Base-by-base conservation (phyloP, 148 eudicot genomes). In the Camellia granthamiana region DNA sequence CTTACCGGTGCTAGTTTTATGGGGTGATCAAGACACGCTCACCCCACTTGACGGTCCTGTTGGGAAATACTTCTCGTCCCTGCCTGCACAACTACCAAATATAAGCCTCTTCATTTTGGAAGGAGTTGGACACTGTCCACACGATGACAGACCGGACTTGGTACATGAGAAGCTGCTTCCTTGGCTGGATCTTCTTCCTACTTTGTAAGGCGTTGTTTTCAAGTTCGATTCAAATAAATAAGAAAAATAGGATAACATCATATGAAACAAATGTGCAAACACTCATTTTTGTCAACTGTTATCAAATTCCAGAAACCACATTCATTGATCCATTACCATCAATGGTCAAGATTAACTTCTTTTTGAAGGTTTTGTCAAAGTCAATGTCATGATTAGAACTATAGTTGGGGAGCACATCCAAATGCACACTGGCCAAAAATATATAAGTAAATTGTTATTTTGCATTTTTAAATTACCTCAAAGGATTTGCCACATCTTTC, bases 111-210 rank as follows among this genome's bases (percentile, higher is more conserved):
- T 55, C 79, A 81, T 95, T 74, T 81, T 95, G 78, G 83, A 86
- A 84, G 97, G 94, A n/a, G 97, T 93, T 11, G 99, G 99, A 44
- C 99, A 95, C 76, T 95, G 99, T 65, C 99, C 97, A 10, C 99
- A 93, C 78, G 97, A 95, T 81, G 99, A 95, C 68, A 86, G 91
- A 84, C 97, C 99, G 49, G 91, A 82, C 59, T 84, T 93, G 77
- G 97, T 93, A 61, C 97, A 95, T 76, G 92, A 81, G 16, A 92
- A 93, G 82, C 82, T 95, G 79, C 90, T 93, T 67, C 97, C 97
- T 15, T 93, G 99, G 99, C 87, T 95, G 23, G 84, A 81, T 81
- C 75, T 75, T 67, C 74, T 75, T n/a, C 66, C 69, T 56, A n/a
- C 79, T 75, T 58, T 21, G 58, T 75, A 77, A 81, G 55, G 38